Percentiles rank a stretch among this genome's conserved stretches.
Evolutionary conservation across 225 moss, liverwort and hornwort species (phyloP).

Genomic region (Polytrichum commune): DNA sequence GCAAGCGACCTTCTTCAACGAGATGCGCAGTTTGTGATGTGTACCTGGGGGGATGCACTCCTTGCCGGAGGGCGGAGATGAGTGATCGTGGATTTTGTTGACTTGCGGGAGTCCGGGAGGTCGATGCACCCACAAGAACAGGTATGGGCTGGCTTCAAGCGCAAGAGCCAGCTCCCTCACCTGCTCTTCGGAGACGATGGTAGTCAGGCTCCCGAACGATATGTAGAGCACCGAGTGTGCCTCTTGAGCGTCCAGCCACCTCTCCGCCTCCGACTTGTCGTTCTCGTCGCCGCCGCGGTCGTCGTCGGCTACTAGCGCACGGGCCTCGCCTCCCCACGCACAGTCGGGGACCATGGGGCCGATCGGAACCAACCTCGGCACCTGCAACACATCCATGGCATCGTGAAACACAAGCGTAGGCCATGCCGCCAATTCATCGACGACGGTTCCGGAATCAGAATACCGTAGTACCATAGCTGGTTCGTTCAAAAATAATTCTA

Average conservation of each 20-base stretch:
- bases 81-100: slow-evolving; percentile 4
- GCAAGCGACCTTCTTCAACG: too few species aligned
- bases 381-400: neutral
- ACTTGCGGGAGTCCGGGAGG: slow-evolving; percentile 37
- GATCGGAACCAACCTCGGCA: slow-evolving; percentile 21
- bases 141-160: slow-evolving; percentile 18
- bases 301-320: too few species aligned
- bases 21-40: too few species aligned
- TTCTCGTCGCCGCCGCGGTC: too few species aligned
- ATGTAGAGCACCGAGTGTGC: slow-evolving; percentile 31
- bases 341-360: slow-evolving; percentile 33
- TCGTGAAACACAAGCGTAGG: too few species aligned
- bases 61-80: slow-evolving; percentile 5
- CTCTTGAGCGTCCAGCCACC: slow-evolving; percentile 39
- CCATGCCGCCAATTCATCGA: too few species aligned
- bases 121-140: slow-evolving; percentile 48
- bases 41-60: slow-evolving; percentile 27
- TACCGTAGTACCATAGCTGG: too few species aligned
- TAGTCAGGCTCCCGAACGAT: slow-evolving; percentile 41
- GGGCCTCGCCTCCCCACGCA: too few species aligned
- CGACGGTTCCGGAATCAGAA: too few species aligned
- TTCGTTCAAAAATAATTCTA: too few species aligned
- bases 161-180: slow-evolving; percentile 40
- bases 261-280: neutral
- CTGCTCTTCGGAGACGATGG: slow-evolving; percentile 18